Conservation (phyloP, 2,329 filamentous ascomycete genomes). For the Thielaviopsis ethacetica region DNA sequence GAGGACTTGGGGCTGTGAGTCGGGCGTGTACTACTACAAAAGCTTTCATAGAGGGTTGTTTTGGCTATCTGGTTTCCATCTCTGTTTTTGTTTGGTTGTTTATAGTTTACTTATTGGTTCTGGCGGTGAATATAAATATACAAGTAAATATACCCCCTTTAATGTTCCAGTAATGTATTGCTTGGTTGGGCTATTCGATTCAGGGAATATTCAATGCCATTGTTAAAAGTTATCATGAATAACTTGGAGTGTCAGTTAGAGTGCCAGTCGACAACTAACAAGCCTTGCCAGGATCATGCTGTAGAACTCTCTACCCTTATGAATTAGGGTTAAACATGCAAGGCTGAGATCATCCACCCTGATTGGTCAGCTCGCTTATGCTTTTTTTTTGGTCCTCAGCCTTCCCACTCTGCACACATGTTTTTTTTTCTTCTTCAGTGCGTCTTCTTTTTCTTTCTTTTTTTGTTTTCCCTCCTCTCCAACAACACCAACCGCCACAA, state of each 20-base stretch:
- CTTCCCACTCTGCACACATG: background rate
- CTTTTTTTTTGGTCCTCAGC: background rate
- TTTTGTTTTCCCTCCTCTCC: background rate
- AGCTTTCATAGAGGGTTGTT: background rate
- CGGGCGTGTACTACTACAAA: background rate
- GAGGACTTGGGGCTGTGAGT: slow-evolving; percentile 15
- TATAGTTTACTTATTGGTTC: background rate
- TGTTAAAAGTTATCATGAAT: no score
- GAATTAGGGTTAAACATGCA: no score
- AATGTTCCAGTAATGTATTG: no score
- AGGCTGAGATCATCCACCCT: no score
- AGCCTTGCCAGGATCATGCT: no score
- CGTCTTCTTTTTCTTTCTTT: background rate
- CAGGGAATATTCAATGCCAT: no score
- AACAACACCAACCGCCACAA: background rate
- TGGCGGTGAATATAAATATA: background rate
- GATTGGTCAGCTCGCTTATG: background rate
- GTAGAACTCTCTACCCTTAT: no score
- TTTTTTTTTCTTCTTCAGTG: background rate
- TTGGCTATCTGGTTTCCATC: background rate
- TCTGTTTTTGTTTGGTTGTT: no score
- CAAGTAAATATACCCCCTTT: background rate
- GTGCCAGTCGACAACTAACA: no score
- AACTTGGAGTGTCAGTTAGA: no score
- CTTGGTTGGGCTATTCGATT: no score